Conservation (phyloP, 1,139 yeast species). For the Scheffersomyces cryptocercus region DNA sequence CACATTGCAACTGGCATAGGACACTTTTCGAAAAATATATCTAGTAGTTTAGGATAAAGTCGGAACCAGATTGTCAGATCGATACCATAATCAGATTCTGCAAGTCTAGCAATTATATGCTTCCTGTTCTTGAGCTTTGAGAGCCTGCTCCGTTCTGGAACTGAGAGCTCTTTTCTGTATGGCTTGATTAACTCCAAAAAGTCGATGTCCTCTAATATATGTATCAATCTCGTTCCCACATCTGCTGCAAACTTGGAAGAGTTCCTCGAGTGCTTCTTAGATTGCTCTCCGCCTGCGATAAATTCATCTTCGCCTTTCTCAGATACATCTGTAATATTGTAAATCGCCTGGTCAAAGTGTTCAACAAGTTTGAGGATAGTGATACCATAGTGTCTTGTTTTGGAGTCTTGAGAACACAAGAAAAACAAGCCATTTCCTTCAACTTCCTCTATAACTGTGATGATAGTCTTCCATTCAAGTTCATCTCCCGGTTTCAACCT, state of each 20-base stretch:
- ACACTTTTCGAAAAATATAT: conserved; percentile 72
- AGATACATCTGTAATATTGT: conserved; percentile 43
- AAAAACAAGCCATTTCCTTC: conserved; percentile 96
- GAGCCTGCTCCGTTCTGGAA: conserved; percentile 77
- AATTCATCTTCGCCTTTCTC: conserved; percentile 21
- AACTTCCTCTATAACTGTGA: conserved; percentile 86
- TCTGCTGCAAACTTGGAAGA: conserved; percentile 79
- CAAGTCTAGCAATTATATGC: conserved; percentile 68
- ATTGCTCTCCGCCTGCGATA: conserved; percentile 3
- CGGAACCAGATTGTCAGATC: conserved; percentile 96
- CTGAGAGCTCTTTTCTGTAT: conserved; percentile 64
- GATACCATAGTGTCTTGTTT: conserved; percentile 72
- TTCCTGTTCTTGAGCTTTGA: conserved; percentile 62
- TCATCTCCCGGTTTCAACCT: conserved; percentile 56
- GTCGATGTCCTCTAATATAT: conserved; percentile 71
- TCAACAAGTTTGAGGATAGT: conserved; percentile 74
- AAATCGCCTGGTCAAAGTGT: conserved; percentile 80
- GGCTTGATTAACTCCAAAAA: conserved; percentile 64
- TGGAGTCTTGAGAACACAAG: conserved; percentile 82
- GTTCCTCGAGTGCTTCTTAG: conserved; percentile 51
- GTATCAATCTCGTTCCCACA: conserved; percentile 75
- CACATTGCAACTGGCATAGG: conserved; percentile 95
- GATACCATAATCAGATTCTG: conserved; percentile 91
- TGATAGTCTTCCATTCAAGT: conserved; percentile 73
- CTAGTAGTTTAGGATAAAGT: conserved; percentile 74